A percentile compares a stretch with the other conserved stretches of the same genome.
These are phyloP conservation scores for Xanthoceras sorbifolium DNA, from an alignment of 345 rosid genomes.

Conservation along the genomic window DNA sequence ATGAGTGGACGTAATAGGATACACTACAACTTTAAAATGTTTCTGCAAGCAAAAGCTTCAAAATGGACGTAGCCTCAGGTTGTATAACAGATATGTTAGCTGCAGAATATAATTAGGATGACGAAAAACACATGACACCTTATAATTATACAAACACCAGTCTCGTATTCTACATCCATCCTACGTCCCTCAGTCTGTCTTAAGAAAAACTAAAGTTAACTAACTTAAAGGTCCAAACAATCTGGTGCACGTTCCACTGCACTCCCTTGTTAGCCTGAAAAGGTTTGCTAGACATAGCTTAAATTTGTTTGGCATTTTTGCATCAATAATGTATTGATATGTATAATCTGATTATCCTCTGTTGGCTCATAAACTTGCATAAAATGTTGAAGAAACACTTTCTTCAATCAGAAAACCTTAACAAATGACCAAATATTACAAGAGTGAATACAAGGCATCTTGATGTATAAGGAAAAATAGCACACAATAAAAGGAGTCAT, in stretches of 20 bases:
- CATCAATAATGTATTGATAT: background rate
- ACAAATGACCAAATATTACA: background rate
- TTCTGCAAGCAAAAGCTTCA: conserved; percentile 12
- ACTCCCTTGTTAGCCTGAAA: background rate
- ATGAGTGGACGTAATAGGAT: conserved; percentile 2
- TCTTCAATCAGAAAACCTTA: background rate
- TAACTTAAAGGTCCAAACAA: background rate
- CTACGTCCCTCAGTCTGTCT: conserved; percentile 1
- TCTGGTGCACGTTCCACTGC: background rate
- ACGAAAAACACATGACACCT: background rate
- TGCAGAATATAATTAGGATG: background rate
- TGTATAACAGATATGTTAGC: background rate
- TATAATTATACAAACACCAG: background rate
- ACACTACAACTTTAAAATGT: background rate
- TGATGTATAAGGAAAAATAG: background rate
- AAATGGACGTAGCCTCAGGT: background rate
- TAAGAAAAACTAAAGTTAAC: background rate
- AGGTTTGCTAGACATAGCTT: background rate
- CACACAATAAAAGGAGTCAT: background rate
- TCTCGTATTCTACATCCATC: background rate
- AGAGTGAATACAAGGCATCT: background rate
- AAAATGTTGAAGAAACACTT: background rate
- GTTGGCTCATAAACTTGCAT: background rate
- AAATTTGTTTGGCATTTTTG: background rate
- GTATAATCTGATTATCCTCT: background rate